Base-by-base conservation (phyloP, 176 grass and related monocot genomes). In the Ensete ventricosum region DNA sequence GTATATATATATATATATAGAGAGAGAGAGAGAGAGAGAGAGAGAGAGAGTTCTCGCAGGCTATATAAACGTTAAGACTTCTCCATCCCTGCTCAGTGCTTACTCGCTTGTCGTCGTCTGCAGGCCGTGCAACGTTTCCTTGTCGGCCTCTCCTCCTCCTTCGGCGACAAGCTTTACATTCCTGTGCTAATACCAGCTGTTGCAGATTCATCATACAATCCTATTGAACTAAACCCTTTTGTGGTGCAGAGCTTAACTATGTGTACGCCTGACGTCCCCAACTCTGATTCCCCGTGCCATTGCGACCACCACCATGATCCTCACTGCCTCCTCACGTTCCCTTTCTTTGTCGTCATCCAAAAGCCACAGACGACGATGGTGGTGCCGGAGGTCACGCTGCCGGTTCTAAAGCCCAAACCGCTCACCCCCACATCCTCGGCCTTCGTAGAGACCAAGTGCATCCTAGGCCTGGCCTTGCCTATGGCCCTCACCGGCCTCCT, bases 401-500 rank as follows among this genome's bases (percentile, higher is more conserved):
- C 55, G 16, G 19, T 59, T 59, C 55, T 20, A 5, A 34, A 34
- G 29, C 3, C 3, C 29, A 4, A 34, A 17, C 55, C 55, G 17
- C 16, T 7, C 17, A 59, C 5, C 5, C 55, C 14, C 55, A 19
- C 11, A 6, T 5, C 55, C 14, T 59, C 55, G 55, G 55, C 55
- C 16, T 59, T 59, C 5, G 55, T 16, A 7, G 55, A 59, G 29
- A 34, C 29, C 29, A 34, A 34, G 3, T 5, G 29, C 29, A 34
- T 34, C 29, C 29, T 34, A 34, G 29, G 29, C 29, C 29, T 34
- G 29, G 29, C 29, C 22, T 96, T 89, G 26, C 29, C 29, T 34
- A 34, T 3, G 3, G 29, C 29, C 29, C 29, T 34, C 29, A 34
- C 29, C 3, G 29, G 29, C 29, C 29, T 34, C 29, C 29, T 34